Conservation (phyloP, 2,329 filamentous ascomycete genomes). For the Plenodomus lindquistii region DNA sequence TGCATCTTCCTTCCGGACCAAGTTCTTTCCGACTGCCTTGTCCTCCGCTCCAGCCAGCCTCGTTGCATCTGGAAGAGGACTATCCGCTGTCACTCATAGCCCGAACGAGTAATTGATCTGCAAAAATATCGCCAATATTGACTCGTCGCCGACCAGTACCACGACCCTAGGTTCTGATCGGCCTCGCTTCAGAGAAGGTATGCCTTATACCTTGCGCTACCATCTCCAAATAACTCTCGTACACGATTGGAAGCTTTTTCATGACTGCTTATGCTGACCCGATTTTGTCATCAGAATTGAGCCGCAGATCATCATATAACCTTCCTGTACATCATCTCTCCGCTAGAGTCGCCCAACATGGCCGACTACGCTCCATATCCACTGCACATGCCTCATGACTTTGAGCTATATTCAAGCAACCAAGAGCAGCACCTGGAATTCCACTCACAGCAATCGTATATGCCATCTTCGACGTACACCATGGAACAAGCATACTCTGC, state of each 20-base stretch:
- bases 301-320: conserved; percentile 18
- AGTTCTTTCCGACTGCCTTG: neutral
- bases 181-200: conserved; percentile 34
- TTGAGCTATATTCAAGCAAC: conserved; percentile 42
- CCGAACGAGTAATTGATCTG: conserved; percentile 32
- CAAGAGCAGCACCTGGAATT: conserved; percentile 40
- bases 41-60: conserved; percentile 35
- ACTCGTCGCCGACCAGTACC: conserved; percentile 35
- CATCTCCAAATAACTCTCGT: conserved; percentile 7
- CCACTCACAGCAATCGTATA: conserved; percentile 33
- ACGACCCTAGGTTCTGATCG: conserved; percentile 29
- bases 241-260: conserved; percentile 10
- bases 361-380: conserved; percentile 41
- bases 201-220: conserved; percentile 30
- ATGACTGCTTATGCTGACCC: conserved; percentile 37
- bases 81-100: conserved; percentile 30
- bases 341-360: conserved; percentile 31
- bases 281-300: conserved; percentile 18
- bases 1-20: conserved; percentile 1
- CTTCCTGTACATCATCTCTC: conserved; percentile 7
- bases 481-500: conserved; percentile 45
- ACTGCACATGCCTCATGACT: conserved; percentile 41
- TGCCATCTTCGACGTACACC: conserved; percentile 31
- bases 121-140: conserved; percentile 19
- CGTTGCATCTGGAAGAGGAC: conserved; percentile 19